A percentile compares a stretch with the other conserved stretches of the same genome.
Evolutionary conservation across 148 eudicot species (phyloP).

Genomic region (Cornus suecica): DNA sequence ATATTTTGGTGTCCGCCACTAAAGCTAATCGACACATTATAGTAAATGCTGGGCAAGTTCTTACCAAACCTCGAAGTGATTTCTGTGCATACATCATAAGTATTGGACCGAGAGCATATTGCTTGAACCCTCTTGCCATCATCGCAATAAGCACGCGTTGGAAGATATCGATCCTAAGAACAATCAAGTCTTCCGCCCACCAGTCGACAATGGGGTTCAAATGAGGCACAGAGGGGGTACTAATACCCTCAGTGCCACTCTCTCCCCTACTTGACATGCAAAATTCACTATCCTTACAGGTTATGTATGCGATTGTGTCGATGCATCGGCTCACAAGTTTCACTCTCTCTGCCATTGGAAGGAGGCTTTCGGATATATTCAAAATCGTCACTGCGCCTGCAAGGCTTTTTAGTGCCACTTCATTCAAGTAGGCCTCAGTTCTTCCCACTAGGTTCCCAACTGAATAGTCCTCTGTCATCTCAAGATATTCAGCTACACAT

Average conservation of each 20-base stretch:
- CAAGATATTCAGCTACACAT: conserved; percentile 81
- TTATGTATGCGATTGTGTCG: conserved; percentile 66
- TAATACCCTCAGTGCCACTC: conserved; percentile 32
- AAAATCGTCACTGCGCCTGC: conserved; percentile 61
- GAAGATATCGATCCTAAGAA: conserved; percentile 75
- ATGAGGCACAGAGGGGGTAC: conserved; percentile 28
- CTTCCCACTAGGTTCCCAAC: conserved; percentile 61
- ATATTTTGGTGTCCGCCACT: too few relatives aligned
- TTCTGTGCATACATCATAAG: conserved; percentile 90
- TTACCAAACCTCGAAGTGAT: conserved; percentile 88
- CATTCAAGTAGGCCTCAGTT: conserved; percentile 63
- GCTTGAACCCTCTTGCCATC: conserved; percentile 80
- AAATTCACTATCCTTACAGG: conserved; percentile 58
- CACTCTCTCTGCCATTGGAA: conserved; percentile 64
- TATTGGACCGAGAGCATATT: conserved; percentile 76
- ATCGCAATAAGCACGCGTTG: conserved; percentile 75
- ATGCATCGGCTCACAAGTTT: conserved; percentile 86
- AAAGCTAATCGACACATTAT: background rate
- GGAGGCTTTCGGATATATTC: conserved; percentile 53
- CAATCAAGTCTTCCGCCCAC: conserved; percentile 92
- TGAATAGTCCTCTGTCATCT: conserved; percentile 86
- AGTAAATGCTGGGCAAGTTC: conserved; percentile 28
- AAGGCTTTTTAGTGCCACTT: conserved; percentile 65
- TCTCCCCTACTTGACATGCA: conserved; percentile 21
- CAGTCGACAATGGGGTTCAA: conserved; percentile 62